These are phyloP conservation scores for Leccinum angustisporum DNA, from an alignment of 1,284 basidiomycete genomes.

Conservation along the genomic window DNA sequence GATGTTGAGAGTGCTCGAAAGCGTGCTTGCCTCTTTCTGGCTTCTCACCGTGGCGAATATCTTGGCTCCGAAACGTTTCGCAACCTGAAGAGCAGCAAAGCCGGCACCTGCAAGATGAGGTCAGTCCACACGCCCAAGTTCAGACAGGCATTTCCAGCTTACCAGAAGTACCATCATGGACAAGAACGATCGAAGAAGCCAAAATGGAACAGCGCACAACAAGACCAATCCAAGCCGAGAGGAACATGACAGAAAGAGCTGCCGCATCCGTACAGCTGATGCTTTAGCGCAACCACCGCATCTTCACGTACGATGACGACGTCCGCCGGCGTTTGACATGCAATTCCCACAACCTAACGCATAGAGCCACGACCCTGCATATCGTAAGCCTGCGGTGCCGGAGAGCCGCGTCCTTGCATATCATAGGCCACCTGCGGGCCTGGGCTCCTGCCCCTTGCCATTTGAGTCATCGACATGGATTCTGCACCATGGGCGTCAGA, in stretches of 20 bases:
- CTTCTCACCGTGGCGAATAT: conserved; percentile 23
- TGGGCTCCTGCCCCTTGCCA: conserved; percentile 49
- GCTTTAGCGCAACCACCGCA: conserved; percentile 15
- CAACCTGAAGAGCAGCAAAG: conserved; percentile 22
- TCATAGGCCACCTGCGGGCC: conserved; percentile 39
- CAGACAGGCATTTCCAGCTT: not conserved
- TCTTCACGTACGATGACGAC: conserved; percentile 14
- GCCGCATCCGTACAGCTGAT: conserved; percentile 19
- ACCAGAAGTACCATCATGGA: conserved; percentile 32
- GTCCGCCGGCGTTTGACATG: conserved; percentile 16
- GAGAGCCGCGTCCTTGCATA: conserved; percentile 35
- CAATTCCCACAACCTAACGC: conserved; percentile 17
- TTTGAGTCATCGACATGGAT: conserved; percentile 76
- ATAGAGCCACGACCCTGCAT: conserved; percentile 31
- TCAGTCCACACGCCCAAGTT: conserved; percentile 6
- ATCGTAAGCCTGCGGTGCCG: conserved; percentile 41
- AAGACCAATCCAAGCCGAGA: conserved; percentile 31
- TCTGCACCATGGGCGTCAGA: conserved; percentile 43
- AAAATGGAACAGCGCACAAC: conserved; percentile 19
- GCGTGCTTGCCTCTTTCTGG: conserved; percentile 8
- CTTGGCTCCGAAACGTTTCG: conserved; percentile 19
- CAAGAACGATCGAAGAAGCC: conserved; percentile 23
- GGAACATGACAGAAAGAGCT: conserved; percentile 20
- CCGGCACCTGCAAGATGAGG: conserved; percentile 15
- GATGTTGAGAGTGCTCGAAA: conserved; percentile 17